A percentile compares a stretch with the other conserved stretches of the same genome.
phyloP scores from a whole-genome alignment of 140 eudicot species.

The Stevia rebaudiana region DNA sequence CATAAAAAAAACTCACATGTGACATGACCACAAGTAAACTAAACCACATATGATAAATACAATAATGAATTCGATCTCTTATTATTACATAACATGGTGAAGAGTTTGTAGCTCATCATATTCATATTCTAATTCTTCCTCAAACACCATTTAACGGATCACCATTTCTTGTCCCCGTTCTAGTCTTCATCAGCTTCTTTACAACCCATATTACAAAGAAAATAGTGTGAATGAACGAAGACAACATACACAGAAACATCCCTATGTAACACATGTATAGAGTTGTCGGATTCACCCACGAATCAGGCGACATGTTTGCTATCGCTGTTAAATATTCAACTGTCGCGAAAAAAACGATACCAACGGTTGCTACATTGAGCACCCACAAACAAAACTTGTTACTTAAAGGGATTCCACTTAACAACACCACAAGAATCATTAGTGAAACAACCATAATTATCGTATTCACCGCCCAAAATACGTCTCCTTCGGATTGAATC shows the following conservation, averaged over 20 bases:
- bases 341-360: slow-evolving; percentile 15
- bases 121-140: too few species aligned
- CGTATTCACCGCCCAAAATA: slow-evolving; percentile 14
- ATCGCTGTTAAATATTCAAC: slow-evolving; percentile 12
- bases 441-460: slow-evolving; percentile 26
- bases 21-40: too few species aligned
- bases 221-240: slow-evolving; percentile 23
- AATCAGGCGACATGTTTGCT: slow-evolving; percentile 28
- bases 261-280: background rate
- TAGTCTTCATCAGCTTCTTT: background rate
- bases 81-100: background rate
- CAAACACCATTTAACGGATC: too few species aligned
- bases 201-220: slow-evolving; percentile 23
- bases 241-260: slow-evolving; percentile 13
- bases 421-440: slow-evolving; percentile 23
- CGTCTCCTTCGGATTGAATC: background rate
- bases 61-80: slow-evolving; percentile 2
- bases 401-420: slow-evolving; percentile 29
- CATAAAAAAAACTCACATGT: too few species aligned
- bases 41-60: slow-evolving; percentile 16
- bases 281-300: slow-evolving; percentile 17
- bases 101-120: background rate
- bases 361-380: slow-evolving; percentile 20
- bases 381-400: slow-evolving; percentile 34
- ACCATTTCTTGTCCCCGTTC: background rate